Conservation (phyloP, 225 moss, liverwort and hornwort genomes). For the Pseudisothecium myosuroides region DNA sequence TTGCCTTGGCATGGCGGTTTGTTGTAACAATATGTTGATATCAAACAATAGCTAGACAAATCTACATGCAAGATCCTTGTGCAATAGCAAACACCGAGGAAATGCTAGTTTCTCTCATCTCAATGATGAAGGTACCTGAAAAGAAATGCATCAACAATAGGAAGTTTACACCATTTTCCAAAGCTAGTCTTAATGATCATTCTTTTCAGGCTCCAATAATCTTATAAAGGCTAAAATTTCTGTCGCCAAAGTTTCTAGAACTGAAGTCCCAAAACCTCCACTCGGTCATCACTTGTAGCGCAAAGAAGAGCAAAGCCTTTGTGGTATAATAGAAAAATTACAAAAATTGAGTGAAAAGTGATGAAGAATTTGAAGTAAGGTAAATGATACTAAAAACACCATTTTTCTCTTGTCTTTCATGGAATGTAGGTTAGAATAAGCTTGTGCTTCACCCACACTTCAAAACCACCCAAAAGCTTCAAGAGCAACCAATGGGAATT, state of each 20-base stretch:
- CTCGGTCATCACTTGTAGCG: accelerated
- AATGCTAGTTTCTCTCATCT: accelerated
- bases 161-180: accelerated
- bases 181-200: accelerated
- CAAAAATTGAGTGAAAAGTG: background rate
- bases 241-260: accelerated
- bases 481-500: background rate
- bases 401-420: background rate
- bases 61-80: accelerated
- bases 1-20: accelerated
- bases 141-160: background rate
- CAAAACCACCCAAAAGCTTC: background rate
- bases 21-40: accelerated
- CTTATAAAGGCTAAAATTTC: background rate
- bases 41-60: background rate
- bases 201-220: accelerated
- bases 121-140: background rate
- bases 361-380: background rate
- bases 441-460: background rate
- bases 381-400: background rate
- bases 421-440: background rate
- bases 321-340: background rate
- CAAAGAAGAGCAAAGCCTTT: accelerated
- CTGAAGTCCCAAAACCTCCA: background rate
- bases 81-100: accelerated